Percentiles rank a stretch among this genome's conserved stretches.
phyloP scores from a whole-genome alignment of 1,284 basidiomycete species.

The Chalciporus piperatoides region DNA sequence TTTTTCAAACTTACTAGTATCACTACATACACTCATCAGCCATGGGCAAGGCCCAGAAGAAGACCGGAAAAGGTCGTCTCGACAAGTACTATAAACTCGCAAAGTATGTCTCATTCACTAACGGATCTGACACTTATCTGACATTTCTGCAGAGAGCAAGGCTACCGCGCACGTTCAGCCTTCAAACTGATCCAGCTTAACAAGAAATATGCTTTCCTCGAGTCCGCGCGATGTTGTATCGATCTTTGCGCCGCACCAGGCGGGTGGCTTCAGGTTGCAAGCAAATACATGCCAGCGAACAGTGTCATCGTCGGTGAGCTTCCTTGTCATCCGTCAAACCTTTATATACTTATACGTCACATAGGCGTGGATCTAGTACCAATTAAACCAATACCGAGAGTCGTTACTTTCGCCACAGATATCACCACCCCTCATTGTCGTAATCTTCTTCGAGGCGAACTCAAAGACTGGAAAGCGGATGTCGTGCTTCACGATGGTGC shows the following conservation, averaged over 20 bases:
- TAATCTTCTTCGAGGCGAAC: conserved; percentile 79
- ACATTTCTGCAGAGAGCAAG: conserved; percentile 75
- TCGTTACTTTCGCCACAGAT: conserved; percentile 91
- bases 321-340: conserved; percentile 10
- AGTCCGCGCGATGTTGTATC: conserved; percentile 90
- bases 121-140: background rate
- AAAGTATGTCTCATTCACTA: conserved; percentile 54
- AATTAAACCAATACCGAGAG: conserved; percentile 94
- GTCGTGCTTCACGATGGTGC: conserved; percentile 99
- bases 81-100: conserved; percentile 96
- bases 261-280: conserved; percentile 98
- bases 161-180: conserved; percentile 98
- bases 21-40: background rate
- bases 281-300: conserved; percentile 97
- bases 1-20: background rate
- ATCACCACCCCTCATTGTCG: conserved; percentile 95
- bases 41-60: conserved; percentile 82
- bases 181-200: conserved; percentile 99
- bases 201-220: conserved; percentile 95
- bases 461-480: conserved; percentile 99
- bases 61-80: conserved; percentile 92
- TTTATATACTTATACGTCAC: conserved; percentile 12
- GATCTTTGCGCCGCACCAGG: conserved; percentile 99
- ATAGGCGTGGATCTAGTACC: conserved; percentile 92
- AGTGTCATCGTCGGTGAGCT: conserved; percentile 88